Base-by-base conservation (phyloP, 2,329 filamentous ascomycete species). In the Xylaria sp. region DNA sequence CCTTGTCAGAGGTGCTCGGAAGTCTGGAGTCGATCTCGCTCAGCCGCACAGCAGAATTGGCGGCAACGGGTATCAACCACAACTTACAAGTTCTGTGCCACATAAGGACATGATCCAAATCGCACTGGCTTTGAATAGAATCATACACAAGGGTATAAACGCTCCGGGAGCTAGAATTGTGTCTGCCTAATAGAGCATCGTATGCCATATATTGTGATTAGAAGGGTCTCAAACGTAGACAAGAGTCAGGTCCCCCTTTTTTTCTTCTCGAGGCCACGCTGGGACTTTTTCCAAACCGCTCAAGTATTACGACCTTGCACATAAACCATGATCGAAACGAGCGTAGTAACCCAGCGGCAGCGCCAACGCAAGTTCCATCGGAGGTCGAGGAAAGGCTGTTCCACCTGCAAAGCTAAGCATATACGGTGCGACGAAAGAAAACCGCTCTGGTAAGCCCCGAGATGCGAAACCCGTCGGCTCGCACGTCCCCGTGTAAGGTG, bases 181-280 rank as follows among this genome's bases (percentile, higher is more conserved):
- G 29, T 34, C 29, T 34, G 29, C 29, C 29, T 34, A 13, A 34
- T 13, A 3, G 29, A 13, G 29, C n/a, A n/a, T 34, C 6, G 29
- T 34, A 34, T 34, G 24, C 24, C 29, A 34, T 34, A 34, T 34
- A 34, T 34, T 34, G 29, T 34, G 9, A 13, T 34, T 13, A 13
- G 11, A 34, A 34, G 3, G 29, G 29, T 34, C 29, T 3, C 4
- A 34, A 7, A 5, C 8, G 29, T 91, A 96, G 79, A 81, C 88
- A 76, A 85, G 88, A 67, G 16, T 34, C 29, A 13, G 16, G 16
- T 11, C 11, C 29, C 16, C 29, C 29, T 13, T 3, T 34, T 34
- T 34, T 11, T 13, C n/a, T n/a, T n/a, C n/a, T n/a, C n/a, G n/a
- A n/a, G 29, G 3, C 11, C 11, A 13, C 29, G 29, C 29, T 13